phyloP scores from a whole-genome alignment of 495 filamentous ascomycete species.

The Talaromyces nanjingensis region DNA sequence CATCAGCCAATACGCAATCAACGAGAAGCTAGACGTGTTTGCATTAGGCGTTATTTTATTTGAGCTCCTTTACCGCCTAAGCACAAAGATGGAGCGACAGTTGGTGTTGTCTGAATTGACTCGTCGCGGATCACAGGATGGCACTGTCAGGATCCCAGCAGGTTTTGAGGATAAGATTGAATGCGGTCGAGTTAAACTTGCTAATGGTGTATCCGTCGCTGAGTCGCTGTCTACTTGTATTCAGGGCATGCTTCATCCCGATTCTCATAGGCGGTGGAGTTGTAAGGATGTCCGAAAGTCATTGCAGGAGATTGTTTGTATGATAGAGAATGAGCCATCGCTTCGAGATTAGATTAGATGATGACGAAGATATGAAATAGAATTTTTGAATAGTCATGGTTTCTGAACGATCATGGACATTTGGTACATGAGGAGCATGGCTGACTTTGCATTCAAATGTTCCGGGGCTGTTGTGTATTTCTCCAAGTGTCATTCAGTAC shows the following conservation, averaged over 20 bases:
- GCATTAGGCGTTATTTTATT: slow-evolving; percentile 48
- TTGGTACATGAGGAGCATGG: no score
- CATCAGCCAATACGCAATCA: slow-evolving; percentile 24
- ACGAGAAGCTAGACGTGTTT: slow-evolving; percentile 49
- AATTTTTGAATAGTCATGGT: not conserved
- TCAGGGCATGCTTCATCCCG: slow-evolving; percentile 38
- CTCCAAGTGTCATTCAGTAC: no score
- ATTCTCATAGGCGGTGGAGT: slow-evolving; percentile 33
- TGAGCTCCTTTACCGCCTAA: slow-evolving; percentile 42
- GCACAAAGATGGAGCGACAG: slow-evolving; percentile 49
- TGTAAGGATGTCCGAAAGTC: slow-evolving; percentile 26
- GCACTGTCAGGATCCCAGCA: slow-evolving; percentile 18
- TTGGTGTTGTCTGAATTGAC: slow-evolving; percentile 40
- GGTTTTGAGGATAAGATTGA: slow-evolving; percentile 36
- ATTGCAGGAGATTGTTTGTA: slow-evolving; percentile 9
- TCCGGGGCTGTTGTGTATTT: no score
- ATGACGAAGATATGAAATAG: not conserved
- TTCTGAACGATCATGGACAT: no score
- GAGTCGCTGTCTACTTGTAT: slow-evolving; percentile 36
- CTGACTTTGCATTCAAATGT: no score
- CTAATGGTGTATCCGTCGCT: slow-evolving; percentile 24
- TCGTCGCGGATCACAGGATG: slow-evolving; percentile 12
- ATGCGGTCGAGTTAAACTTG: slow-evolving; percentile 21
- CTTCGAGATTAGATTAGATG: not conserved
- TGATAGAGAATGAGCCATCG: slow-evolving; percentile 4